A percentile compares a stretch with the other conserved stretches of the same genome.
phyloP scores from a whole-genome alignment of 2,329 filamentous ascomycete genomes.

The Sordariomycetes sp. region DNA sequence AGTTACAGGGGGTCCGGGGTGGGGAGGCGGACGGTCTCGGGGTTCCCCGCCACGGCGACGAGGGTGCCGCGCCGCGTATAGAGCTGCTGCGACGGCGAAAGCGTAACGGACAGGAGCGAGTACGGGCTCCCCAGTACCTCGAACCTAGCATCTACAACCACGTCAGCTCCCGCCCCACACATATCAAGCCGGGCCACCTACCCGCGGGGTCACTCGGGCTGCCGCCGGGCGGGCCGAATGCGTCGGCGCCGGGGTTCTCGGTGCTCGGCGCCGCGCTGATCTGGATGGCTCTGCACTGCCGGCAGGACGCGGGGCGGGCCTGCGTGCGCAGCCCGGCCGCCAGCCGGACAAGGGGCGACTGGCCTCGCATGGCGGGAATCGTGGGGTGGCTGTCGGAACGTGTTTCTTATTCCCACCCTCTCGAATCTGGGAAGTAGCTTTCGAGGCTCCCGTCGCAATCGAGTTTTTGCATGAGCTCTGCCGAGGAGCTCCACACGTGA shows the following conservation, averaged over 20 bases:
- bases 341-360: constrained; percentile 23
- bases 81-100: constrained; percentile 86
- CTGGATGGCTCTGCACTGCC: constrained; percentile 46
- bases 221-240: constrained; percentile 40
- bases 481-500: neutral
- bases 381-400: neutral
- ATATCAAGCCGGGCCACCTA: constrained; percentile 15
- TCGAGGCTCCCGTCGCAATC: neutral
- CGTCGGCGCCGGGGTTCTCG: constrained; percentile 39
- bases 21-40: constrained; percentile 63
- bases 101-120: constrained; percentile 82
- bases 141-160: constrained; percentile 68
- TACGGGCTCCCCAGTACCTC: constrained; percentile 86
- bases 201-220: constrained; percentile 33
- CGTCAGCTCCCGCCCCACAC: neutral
- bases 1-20: neutral
- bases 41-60: constrained; percentile 77
- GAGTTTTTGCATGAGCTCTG: neutral
- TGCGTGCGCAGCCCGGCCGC: constrained; percentile 15
- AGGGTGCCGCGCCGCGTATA: constrained; percentile 88
- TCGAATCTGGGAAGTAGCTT: neutral
- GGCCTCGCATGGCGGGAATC: constrained; percentile 26
- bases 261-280: constrained; percentile 48
- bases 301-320: constrained; percentile 28
- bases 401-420: too few species aligned